Evolutionary conservation across 257 asterid genomes (phyloP), one percentile per base, ranked within the genome.

Genomic region (Mentha longifolia): DNA sequence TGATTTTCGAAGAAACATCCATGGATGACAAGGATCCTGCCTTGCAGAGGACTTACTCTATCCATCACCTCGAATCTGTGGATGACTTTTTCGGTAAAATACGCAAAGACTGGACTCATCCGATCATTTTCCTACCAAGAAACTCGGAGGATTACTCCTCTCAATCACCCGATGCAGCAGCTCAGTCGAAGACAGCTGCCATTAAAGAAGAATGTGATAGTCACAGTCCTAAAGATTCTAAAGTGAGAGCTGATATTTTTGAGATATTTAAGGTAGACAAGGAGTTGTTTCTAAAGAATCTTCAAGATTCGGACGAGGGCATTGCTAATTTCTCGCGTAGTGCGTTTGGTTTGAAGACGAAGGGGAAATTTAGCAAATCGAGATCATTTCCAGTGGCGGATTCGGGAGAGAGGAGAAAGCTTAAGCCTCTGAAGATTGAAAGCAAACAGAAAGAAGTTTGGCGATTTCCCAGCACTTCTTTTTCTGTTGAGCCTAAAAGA

Each of bases 371-470:
- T 2, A 73, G 77, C 57, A 88, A 86, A 70, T 86, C 98, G 7
- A 90, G 90, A 76, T 87, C 98, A 28, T 94, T 84, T 37, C 98
- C 98, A 0, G 76, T 55, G 20, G 73, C 77, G 67, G 72, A 79
- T 45, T 52, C 71, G 60, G 68, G 83, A 3, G 74, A 15, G 33
- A 63, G 76, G 52, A 72, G 72, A 72, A 84, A 74, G 68, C 66
- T 79, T 60, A 85, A 82, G 81, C 97, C 99, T 35, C 59, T 74
- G 35, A 89, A 84, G 70, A 85, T 92, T 31, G 88, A 85, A 60
- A 80, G 78, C 80, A 94, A 94, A 73, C 89, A 83, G 73, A 83
- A 45, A 6, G 99, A 94, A 77, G 82, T 75, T 65, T 93, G 97
- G 97, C 73, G 86, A 3, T 47, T 64, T 35, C 85, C 80, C 39